These are phyloP conservation scores for Ustilago curta DNA, from an alignment of 1,284 basidiomycete species.

Conservation along the genomic window DNA sequence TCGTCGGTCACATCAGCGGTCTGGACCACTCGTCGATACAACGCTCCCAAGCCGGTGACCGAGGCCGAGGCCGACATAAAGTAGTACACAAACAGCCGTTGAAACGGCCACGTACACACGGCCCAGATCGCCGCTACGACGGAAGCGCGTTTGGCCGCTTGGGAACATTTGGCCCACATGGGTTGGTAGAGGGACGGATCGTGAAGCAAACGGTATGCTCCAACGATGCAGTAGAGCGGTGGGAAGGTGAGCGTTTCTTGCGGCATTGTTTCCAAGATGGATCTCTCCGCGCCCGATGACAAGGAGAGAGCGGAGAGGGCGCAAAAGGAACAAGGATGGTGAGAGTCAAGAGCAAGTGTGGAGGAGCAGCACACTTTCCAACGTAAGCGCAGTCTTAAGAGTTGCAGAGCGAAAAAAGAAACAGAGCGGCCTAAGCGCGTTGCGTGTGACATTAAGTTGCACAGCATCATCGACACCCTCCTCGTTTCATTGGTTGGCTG, in stretches of 20 bases:
- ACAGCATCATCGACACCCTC: no score
- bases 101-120: constrained; percentile 60
- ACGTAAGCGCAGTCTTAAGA: background rate
- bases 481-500: no score
- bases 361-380: background rate
- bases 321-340: background rate
- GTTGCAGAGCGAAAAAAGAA: background rate
- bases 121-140: constrained; percentile 53
- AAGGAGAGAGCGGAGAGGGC: background rate
- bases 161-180: constrained; percentile 62
- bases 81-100: constrained; percentile 57
- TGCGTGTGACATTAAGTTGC: no score
- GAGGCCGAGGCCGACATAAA: constrained; percentile 59
- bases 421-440: constrained; percentile 6
- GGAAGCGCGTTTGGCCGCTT: constrained; percentile 51
- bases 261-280: constrained; percentile 52
- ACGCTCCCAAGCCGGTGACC: constrained; percentile 47
- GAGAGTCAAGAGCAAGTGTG: background rate
- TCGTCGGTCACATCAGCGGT: constrained; percentile 51
- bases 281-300: background rate
- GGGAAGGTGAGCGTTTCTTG: constrained; percentile 65
- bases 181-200: constrained; percentile 62
- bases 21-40: constrained; percentile 36
- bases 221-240: constrained; percentile 63
- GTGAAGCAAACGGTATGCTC: constrained; percentile 63